Conservation (phyloP, 495 filamentous ascomycete genomes). For the Neurospora hispaniola region DNA sequence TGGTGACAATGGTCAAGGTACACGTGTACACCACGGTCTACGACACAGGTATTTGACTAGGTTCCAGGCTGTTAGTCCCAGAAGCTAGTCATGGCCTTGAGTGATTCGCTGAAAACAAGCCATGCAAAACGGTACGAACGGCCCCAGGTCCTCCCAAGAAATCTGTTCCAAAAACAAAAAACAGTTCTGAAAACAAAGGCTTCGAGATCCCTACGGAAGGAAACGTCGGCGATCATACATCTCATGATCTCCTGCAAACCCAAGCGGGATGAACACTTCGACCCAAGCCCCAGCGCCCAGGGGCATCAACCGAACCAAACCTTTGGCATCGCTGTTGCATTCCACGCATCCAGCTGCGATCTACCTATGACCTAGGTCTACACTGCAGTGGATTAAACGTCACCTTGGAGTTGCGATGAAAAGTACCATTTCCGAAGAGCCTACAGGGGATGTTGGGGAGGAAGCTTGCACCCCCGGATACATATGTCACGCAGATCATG, state of each 20-base stretch:
- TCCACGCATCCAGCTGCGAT: background rate
- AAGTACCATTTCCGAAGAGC: background rate
- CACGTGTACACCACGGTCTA: background rate
- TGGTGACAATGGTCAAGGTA: background rate
- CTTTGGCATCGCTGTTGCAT: background rate
- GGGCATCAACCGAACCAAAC: background rate
- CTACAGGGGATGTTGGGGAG: background rate
- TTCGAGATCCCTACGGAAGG: background rate
- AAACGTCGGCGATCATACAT: background rate
- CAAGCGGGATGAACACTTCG: background rate
- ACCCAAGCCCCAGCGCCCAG: background rate
- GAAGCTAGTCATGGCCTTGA: background rate
- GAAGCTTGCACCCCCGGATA: background rate
- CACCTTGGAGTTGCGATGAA: background rate
- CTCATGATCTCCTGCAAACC: background rate
- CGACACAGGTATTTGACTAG: background rate
- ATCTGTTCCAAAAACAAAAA: background rate
- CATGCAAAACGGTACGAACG: background rate
- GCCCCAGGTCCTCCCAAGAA: background rate
- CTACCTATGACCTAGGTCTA: background rate
- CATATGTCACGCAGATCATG: background rate
- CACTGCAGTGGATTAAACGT: background rate
- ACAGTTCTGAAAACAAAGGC: background rate
- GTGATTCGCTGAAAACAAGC: background rate
- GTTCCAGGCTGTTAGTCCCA: background rate